Percentiles rank a stretch among this genome's conserved stretches.
Evolutionary conservation across 768 basidiomycete genomes (phyloP).

Genomic region (Trametes maxima): DNA sequence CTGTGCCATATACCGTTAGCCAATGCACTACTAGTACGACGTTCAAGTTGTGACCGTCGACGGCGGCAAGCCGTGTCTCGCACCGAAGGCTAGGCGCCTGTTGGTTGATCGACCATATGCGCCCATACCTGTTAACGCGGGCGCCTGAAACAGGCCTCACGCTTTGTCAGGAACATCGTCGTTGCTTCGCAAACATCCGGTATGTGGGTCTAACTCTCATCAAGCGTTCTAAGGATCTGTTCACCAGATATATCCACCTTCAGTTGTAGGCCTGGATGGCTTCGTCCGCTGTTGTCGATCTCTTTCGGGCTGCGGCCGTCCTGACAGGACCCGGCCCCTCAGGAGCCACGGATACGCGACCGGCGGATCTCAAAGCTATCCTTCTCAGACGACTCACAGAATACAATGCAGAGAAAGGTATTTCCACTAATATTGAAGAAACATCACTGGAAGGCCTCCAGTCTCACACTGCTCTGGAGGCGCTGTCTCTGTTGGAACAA

Average conservation of each 20-base stretch:
- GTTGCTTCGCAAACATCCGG: too few relatives aligned
- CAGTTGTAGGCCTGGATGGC: not conserved
- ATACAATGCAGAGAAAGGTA: constrained; percentile 22
- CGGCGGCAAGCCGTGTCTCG: too few relatives aligned
- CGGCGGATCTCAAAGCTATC: constrained; percentile 25
- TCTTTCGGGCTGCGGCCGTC: constrained; percentile 21
- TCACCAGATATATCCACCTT: not conserved
- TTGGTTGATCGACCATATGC: too few relatives aligned
- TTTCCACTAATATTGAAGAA: not conserved
- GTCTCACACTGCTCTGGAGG: constrained; percentile 55
- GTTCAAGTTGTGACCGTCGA: too few relatives aligned
- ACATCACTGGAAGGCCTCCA: constrained; percentile 47
- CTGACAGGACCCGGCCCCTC: constrained; percentile 25
- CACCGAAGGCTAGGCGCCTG: too few relatives aligned
- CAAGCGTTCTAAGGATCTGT: too few relatives aligned
- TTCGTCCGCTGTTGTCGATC: not conserved
- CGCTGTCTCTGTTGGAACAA: constrained; percentile 50
- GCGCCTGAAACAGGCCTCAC: too few relatives aligned
- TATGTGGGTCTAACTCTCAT: too few relatives aligned
- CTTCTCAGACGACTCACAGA: constrained; percentile 24
- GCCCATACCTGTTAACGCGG: too few relatives aligned
- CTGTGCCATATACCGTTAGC: too few relatives aligned
- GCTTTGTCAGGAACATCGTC: too few relatives aligned
- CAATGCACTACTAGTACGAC: too few relatives aligned
- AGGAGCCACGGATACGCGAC: constrained; percentile 11